Base-by-base conservation (phyloP, 768 basidiomycete species). In the Rhodotorula graminis region DNA sequence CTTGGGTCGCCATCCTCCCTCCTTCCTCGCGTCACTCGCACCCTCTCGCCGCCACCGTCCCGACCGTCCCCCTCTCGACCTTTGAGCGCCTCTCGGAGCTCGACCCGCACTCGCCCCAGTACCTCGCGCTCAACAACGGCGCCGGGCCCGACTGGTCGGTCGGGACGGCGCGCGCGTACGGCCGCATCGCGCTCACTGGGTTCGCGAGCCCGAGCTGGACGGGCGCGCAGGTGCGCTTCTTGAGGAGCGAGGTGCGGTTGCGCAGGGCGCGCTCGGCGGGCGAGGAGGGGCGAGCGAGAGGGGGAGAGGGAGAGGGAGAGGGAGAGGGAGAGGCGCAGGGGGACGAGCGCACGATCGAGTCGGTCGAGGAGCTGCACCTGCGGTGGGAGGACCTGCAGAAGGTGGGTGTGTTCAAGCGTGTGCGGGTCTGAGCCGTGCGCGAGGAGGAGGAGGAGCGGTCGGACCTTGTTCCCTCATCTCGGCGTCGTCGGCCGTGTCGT, bases 351-450 rank as follows among this genome's bases (percentile, higher is more conserved):
- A 33, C 49, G 21, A 11, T 67, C 19, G 67, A 76, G 40, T 56
- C 25, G 10, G 62, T 73, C 25, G 75, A 76, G 42, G 75, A 76
- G 71, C 73, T 76, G 27, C 68, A 72, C 25, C 9, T 76, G 29
- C 19, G 66, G 10, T 76, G 75, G 75, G 21, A 29, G 14, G 75
- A 76, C 66, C n/a, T 76, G 62, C 63, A 64, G 52, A 68, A 68
- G 60, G 69, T 76, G 3, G 44, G 57, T 12, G 49, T 61, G 8
- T 73, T 76, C 40, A 55, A 33, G 60, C 55, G 74, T 8, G 68
- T 75, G 18, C 37, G 74, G n/a, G 50, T 71, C n/a, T 70, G 15
- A 46, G 44, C 3, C 18, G 37, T 37, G 37, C 37, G 37, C 37
- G 37, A n/a, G 37, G 37, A 37, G 37, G 37, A 37, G 37, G 37